These are phyloP conservation scores for Paramecium tetraurelia DNA, from an alignment of 73 alveolate species.

Conservation along the genomic window DNA sequence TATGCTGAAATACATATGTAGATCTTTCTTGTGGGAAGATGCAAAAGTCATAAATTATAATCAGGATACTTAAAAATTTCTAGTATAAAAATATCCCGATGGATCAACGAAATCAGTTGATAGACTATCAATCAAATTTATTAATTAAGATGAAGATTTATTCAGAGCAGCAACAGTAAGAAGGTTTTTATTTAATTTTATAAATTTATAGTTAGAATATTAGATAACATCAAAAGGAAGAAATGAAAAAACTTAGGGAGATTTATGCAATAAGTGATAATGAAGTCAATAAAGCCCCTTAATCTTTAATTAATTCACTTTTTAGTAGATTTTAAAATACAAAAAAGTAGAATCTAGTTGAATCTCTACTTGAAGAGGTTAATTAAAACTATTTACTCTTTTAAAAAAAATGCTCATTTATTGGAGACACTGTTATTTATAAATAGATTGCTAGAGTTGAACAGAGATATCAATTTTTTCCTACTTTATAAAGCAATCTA, in stretches of 20 bases:
- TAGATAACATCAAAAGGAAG: neutral
- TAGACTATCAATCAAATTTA: neutral
- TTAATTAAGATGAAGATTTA: neutral
- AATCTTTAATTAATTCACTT: neutral
- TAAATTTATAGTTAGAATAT: neutral
- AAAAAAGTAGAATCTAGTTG: neutral
- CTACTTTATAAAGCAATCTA: neutral
- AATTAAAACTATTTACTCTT: neutral
- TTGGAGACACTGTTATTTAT: neutral
- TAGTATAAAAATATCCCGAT: constrained; percentile 6
- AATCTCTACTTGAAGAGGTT: neutral
- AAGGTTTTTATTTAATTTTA: neutral
- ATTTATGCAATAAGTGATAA: neutral
- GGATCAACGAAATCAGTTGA: neutral
- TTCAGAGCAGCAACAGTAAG: neutral
- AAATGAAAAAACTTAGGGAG: neutral
- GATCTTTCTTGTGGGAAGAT: constrained; percentile 10
- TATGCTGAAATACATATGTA: neutral
- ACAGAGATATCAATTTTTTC: neutral
- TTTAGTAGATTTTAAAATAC: neutral
- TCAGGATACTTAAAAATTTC: neutral
- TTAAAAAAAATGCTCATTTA: neutral
- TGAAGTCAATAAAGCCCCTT: neutral
- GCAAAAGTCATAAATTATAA: neutral
- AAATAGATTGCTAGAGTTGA: neutral